phyloP scores from a whole-genome alignment of 805 yeast genomes.

The Metschnikowia corniflorae region DNA sequence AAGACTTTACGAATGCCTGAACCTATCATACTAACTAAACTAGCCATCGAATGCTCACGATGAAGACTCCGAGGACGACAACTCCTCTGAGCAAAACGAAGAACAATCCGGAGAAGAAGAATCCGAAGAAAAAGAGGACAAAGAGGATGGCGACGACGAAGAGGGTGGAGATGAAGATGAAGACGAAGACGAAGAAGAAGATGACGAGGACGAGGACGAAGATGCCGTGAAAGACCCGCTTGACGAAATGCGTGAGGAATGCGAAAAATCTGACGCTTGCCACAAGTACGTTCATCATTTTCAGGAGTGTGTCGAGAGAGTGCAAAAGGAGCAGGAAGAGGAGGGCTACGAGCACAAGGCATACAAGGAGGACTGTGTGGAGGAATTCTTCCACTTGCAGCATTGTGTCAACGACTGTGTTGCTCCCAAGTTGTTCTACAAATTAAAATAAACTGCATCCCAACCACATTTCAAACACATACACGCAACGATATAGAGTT shows the following conservation, averaged over 20 bases:
- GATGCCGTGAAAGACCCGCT: slow-evolving; percentile 17
- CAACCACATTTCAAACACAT: slow-evolving; percentile 7
- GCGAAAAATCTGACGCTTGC: slow-evolving; percentile 65
- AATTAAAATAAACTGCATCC: slow-evolving; percentile 59
- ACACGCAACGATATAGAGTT: slow-evolving; percentile 11
- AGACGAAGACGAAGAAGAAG: slow-evolving; percentile 61
- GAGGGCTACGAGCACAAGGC: slow-evolving; percentile 74
- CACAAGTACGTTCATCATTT: slow-evolving; percentile 80
- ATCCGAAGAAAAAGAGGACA: slow-evolving; percentile 19
- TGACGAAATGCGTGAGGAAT: slow-evolving; percentile 44
- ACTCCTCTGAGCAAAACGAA: slow-evolving; percentile 2
- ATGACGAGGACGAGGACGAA: slow-evolving; percentile 36
- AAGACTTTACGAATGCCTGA: too few relatives aligned
- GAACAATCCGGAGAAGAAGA: slow-evolving; percentile 20
- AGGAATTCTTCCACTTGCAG: slow-evolving; percentile 95
- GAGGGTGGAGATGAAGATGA: slow-evolving; percentile 65
- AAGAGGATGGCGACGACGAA: slow-evolving; percentile 37
- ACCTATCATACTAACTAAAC: slow-evolving; percentile 9
- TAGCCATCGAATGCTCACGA: slow-evolving; percentile 13
- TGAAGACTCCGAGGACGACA: slow-evolving; percentile 9
- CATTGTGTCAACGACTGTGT: slow-evolving; percentile 91
- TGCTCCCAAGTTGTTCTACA: slow-evolving; percentile 84
- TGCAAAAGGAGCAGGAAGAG: slow-evolving; percentile 80
- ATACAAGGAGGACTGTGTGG: slow-evolving; percentile 96
- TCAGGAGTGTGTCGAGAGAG: slow-evolving; percentile 94